Evolutionary conservation across 2,329 filamentous ascomycete species (phyloP).

Genomic region (Colletotrichum liriopes): DNA sequence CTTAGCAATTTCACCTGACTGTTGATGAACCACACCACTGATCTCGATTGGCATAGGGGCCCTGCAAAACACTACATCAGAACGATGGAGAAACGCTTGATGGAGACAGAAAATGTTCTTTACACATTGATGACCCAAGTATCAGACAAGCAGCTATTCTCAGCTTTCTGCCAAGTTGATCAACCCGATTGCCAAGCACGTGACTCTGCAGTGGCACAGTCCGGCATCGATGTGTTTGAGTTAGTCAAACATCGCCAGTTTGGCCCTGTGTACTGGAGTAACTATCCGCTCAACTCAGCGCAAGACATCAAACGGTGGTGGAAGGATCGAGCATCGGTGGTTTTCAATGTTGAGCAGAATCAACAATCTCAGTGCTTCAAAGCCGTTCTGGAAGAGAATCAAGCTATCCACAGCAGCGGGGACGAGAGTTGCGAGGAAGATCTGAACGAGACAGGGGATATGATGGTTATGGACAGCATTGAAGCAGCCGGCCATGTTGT

Average conservation of each 20-base stretch:
- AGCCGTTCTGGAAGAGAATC: background rate
- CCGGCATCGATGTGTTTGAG: background rate
- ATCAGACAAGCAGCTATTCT: conserved; percentile 18
- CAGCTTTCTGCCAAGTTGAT: background rate
- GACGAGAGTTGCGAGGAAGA: background rate
- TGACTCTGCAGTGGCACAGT: background rate
- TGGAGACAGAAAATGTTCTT: conserved; percentile 32
- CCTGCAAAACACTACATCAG: conserved; percentile 38
- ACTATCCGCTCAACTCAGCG: conserved; percentile 26
- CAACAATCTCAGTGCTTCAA: background rate
- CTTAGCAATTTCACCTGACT: background rate
- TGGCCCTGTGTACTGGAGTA: conserved; percentile 33
- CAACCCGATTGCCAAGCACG: background rate
- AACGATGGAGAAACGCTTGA: conserved; percentile 36
- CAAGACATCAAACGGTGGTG: conserved; percentile 16
- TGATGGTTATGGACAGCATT: background rate
- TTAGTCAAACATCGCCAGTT: background rate
- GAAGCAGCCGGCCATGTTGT: too few relatives aligned
- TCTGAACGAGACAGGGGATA: background rate
- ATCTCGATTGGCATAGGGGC: conserved; percentile 6
- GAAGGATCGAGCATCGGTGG: background rate
- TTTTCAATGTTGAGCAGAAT: background rate
- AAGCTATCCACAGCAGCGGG: background rate
- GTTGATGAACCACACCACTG: background rate
- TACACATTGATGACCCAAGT: conserved; percentile 18